These are phyloP conservation scores for Hypoxylon rickii DNA, from an alignment of 495 filamentous ascomycete genomes.

Conservation along the genomic window DNA sequence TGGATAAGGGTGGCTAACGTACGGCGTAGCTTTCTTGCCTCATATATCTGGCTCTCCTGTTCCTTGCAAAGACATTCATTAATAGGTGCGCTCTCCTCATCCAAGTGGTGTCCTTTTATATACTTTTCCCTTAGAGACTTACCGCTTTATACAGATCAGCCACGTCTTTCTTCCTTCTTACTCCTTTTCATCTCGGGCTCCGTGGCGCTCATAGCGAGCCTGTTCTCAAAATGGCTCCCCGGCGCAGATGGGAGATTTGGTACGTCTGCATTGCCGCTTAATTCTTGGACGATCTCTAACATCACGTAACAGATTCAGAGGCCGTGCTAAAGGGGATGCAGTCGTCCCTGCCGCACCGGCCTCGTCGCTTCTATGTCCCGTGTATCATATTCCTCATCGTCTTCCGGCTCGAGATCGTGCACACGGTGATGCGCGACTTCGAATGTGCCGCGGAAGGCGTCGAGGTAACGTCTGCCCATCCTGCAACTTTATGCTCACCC, in stretches of 20 bases:
- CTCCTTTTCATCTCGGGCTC: slow-evolving; percentile 39
- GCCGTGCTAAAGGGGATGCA: slow-evolving; percentile 37
- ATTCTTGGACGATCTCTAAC: too few species aligned
- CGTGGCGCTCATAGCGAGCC: slow-evolving; percentile 44
- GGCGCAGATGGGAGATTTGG: slow-evolving; percentile 52
- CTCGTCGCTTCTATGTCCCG: slow-evolving; percentile 48
- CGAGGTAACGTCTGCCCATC: slow-evolving; percentile 39
- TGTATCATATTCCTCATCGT: slow-evolving; percentile 47
- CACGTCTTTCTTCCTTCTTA: slow-evolving; percentile 45
- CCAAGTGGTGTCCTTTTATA: background rate
- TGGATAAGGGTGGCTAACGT: background rate
- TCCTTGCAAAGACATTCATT: slow-evolving; percentile 52
- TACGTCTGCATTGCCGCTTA: slow-evolving; percentile 17
- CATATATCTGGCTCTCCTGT: slow-evolving; percentile 50
- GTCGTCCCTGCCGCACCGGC: slow-evolving; percentile 45
- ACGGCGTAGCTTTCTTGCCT: slow-evolving; percentile 45
- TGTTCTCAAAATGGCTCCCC: slow-evolving; percentile 50
- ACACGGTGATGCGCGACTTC: slow-evolving; percentile 42
- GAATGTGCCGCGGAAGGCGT: slow-evolving; percentile 49
- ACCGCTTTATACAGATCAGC: slow-evolving; percentile 42
- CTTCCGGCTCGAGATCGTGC: slow-evolving; percentile 47
- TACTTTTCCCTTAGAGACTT: background rate
- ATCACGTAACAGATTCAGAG: slow-evolving; percentile 42
- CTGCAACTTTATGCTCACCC: background rate
- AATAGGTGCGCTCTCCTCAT: slow-evolving; percentile 37